Percentiles rank a stretch among this genome's conserved stretches.
Conservation (phyloP, 1,284 basidiomycete species). For the Gomphus bonarii region DNA sequence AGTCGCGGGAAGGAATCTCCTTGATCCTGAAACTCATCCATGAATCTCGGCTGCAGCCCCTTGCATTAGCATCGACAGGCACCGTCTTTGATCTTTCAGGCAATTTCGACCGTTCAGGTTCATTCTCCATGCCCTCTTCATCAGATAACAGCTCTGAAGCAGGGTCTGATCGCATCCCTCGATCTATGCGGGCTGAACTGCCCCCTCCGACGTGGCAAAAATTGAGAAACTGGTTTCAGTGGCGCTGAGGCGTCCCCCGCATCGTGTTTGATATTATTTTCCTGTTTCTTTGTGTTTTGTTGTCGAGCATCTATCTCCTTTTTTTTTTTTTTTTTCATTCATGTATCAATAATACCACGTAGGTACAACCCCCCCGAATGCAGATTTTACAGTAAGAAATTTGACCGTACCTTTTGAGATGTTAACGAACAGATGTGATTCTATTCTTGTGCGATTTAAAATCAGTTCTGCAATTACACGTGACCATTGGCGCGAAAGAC, state of each 20-base stretch:
- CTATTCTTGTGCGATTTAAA: no score
- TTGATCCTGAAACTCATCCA: constrained; percentile 63
- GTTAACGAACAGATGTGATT: no score
- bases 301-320: neutral
- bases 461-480: neutral
- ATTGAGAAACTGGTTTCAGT: constrained; percentile 12
- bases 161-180: neutral
- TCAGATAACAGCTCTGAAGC: neutral
- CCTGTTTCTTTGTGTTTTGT: neutral
- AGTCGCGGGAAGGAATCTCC: constrained; percentile 77
- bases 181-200: neutral
- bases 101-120: neutral
- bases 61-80: constrained; percentile 20
- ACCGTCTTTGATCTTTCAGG: neutral
- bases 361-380: neutral
- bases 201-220: neutral
- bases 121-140: neutral
- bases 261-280: neutral
- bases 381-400: no score
- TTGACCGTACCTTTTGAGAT: no score
- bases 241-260: constrained; percentile 5
- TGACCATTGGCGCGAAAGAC: neutral
- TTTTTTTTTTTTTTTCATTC: neutral
- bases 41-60: constrained; percentile 62
- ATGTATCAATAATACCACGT: constrained; percentile 8